A percentile compares a stretch with the other conserved stretches of the same genome.
Evolutionary conservation across 2,329 filamentous ascomycete genomes (phyloP).

Genomic region (Hirsutella thompsonii): DNA sequence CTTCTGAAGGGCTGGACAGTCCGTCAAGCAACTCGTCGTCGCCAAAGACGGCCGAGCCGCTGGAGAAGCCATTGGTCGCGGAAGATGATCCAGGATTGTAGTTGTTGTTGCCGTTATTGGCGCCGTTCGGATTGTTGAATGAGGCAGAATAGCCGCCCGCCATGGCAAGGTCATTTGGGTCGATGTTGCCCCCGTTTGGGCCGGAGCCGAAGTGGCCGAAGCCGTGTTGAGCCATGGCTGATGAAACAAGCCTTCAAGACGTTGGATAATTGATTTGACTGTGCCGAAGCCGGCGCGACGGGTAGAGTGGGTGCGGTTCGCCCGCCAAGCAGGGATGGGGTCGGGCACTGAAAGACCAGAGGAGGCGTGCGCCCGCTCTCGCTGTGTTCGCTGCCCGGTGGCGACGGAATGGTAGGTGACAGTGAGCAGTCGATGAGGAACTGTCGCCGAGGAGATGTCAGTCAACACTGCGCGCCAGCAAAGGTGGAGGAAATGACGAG

Average conservation of each 20-base stretch:
- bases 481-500: slow-evolving; percentile 3
- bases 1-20: slow-evolving; percentile 43
- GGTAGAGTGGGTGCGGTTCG: background rate
- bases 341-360: too few species aligned
- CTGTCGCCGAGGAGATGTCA: too few species aligned
- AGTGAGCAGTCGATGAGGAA: too few species aligned
- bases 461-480: too few species aligned
- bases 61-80: slow-evolving; percentile 59
- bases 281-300: background rate
- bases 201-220: slow-evolving; percentile 43
- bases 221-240: slow-evolving; percentile 40
- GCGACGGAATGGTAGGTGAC: too few species aligned
- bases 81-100: slow-evolving; percentile 45
- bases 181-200: slow-evolving; percentile 50
- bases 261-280: background rate
- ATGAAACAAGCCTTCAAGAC: slow-evolving; percentile 5
- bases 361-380: too few species aligned
- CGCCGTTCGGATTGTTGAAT: slow-evolving; percentile 37
- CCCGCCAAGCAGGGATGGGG: background rate
- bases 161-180: slow-evolving; percentile 78
- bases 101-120: slow-evolving; percentile 33
- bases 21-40: slow-evolving; percentile 83
- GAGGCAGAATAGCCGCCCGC: slow-evolving; percentile 44
- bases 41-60: slow-evolving; percentile 64
- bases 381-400: too few species aligned